Conservation (phyloP, 306 rosid genomes). For the Sicyos baderoa region DNA sequence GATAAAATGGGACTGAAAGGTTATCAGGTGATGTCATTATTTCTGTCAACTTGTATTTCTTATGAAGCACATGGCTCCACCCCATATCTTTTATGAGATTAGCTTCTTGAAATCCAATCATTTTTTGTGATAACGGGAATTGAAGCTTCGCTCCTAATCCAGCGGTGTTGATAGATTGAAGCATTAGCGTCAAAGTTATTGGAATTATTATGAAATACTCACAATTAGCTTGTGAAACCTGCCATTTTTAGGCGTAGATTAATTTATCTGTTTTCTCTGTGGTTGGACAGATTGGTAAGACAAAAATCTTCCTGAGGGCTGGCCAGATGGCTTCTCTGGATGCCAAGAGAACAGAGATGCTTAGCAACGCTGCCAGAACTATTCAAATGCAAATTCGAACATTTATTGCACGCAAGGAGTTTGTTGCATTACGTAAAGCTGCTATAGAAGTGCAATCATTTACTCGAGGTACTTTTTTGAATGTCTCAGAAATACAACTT, state of each 20-base stretch:
- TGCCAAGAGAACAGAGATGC: conserved; percentile 94
- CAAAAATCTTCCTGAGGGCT: conserved; percentile 87
- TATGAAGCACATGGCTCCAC: neutral
- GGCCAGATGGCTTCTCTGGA: conserved; percentile 99
- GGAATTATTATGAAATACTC: neutral
- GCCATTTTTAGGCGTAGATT: conserved; percentile 1
- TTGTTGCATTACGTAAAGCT: conserved; percentile 63
- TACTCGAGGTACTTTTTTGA: conserved; percentile 59
- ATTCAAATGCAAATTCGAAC: conserved; percentile 94
- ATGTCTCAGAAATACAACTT: conserved; percentile 22
- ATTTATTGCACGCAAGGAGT: conserved; percentile 85
- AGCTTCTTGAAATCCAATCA: neutral
- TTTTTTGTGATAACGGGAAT: too few relatives aligned
- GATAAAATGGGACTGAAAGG: conserved; percentile 90
- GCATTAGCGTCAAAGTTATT: neutral
- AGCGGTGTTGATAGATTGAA: neutral
- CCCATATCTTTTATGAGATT: conserved; percentile 1
- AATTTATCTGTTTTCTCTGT: conserved; percentile 28
- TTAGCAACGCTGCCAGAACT: conserved; percentile 86
- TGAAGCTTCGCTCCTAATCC: too few relatives aligned
- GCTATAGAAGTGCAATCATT: conserved; percentile 79
- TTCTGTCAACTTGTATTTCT: conserved; percentile 13
- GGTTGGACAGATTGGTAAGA: conserved; percentile 84
- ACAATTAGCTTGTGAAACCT: neutral
- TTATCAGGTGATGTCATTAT: conserved; percentile 70